A percentile compares a stretch with the other conserved stretches of the same genome.
phyloP scores from a whole-genome alignment of 2,329 filamentous ascomycete genomes.

The Ascochyta clinopodiicola region DNA sequence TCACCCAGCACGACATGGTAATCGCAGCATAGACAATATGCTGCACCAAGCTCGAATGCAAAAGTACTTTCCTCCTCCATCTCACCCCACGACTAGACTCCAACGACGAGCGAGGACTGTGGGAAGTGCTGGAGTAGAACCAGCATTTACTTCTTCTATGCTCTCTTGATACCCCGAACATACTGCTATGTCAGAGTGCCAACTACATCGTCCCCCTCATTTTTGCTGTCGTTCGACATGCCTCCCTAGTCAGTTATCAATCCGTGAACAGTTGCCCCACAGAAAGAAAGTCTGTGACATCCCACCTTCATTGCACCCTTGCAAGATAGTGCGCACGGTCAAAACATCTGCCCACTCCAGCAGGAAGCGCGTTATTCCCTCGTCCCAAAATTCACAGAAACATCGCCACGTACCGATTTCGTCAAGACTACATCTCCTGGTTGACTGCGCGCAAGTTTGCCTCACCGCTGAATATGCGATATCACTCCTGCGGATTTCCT shows the following conservation, averaged over 20 bases:
- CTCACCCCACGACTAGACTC: no score
- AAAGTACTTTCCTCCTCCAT: no score
- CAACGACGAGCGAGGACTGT: no score
- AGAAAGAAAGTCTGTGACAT: slow-evolving; percentile 17
- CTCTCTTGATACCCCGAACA: no score
- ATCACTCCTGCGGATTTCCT: no score
- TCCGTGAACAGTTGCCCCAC: slow-evolving; percentile 16
- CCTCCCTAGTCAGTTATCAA: slow-evolving; percentile 12
- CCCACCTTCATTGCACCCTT: not conserved
- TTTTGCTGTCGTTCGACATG: not conserved
- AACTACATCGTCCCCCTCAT: no score
- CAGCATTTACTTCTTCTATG: no score
- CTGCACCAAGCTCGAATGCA: no score
- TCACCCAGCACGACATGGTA: no score
- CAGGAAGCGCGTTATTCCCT: slow-evolving; percentile 10
- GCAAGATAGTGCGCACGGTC: not conserved
- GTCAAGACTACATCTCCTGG: not conserved
- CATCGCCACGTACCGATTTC: not conserved
- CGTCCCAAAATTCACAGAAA: slow-evolving; percentile 10
- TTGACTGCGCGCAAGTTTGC: not conserved
- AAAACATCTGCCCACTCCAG: slow-evolving; percentile 9
- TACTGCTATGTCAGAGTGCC: no score
- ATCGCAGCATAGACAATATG: no score
- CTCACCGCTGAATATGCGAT: not conserved
- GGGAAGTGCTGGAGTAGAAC: no score